phyloP scores from a whole-genome alignment of 2,329 filamentous ascomycete genomes.

The Colletotrichum sp. region DNA sequence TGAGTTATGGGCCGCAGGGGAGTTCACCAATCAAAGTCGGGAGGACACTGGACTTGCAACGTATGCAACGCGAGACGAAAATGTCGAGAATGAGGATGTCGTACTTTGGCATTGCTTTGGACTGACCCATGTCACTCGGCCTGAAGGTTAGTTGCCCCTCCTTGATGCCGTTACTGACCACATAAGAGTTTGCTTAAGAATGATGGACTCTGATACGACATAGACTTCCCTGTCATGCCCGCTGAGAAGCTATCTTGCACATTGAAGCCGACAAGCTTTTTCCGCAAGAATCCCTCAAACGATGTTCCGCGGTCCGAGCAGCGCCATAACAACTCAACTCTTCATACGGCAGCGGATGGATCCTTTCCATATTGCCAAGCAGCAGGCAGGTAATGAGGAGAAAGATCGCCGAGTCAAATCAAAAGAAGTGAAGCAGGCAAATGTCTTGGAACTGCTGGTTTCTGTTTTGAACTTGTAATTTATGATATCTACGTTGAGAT shows the following conservation, averaged over 20 bases:
- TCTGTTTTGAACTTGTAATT: neutral
- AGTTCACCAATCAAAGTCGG: slow-evolving; percentile 64
- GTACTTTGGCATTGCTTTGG: slow-evolving; percentile 61
- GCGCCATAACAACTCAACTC: neutral
- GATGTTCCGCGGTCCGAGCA: slow-evolving; percentile 24
- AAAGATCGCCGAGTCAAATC: neutral
- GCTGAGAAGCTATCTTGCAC: slow-evolving; percentile 56
- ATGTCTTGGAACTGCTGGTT: neutral
- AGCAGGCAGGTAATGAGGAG: neutral
- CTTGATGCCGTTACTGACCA: neutral
- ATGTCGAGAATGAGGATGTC: slow-evolving; percentile 59
- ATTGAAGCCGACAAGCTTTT: slow-evolving; percentile 55
- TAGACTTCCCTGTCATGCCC: slow-evolving; percentile 65
- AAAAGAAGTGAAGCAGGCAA: neutral
- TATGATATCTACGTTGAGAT: neutral
- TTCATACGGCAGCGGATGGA: neutral
- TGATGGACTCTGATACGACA: neutral
- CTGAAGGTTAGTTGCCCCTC: slow-evolving; percentile 38
- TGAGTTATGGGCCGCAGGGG: slow-evolving; percentile 64
- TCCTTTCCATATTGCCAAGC: neutral
- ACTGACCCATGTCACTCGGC: slow-evolving; percentile 59
- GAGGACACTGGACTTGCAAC: slow-evolving; percentile 55
- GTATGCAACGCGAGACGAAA: slow-evolving; percentile 55
- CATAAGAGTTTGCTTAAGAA: neutral
- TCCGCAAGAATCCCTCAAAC: slow-evolving; percentile 53